Evolutionary conservation across 1,284 basidiomycete genomes (phyloP), one percentile per base, ranked within the genome.

Genomic region (Pseudozyma thailandica): DNA sequence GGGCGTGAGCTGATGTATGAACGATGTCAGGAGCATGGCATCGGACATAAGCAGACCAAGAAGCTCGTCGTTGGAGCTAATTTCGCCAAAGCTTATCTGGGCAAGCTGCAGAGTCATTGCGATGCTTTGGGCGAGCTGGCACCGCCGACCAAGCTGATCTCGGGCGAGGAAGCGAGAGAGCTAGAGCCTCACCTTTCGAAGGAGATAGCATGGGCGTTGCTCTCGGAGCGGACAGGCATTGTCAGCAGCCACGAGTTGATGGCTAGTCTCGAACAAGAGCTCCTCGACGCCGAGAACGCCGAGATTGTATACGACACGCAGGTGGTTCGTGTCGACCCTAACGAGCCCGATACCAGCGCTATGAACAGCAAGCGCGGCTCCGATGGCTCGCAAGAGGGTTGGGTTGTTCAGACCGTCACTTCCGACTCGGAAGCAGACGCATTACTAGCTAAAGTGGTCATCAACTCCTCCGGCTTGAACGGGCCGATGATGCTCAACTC

Each of bases 221-320:
- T 90, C 84, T 92, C 90, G 59, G 90, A 92, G 3, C 88, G 90
- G 74, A 97, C 95, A 0, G 95, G 95, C 1, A 96, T 98, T 64
- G 84, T 98, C 2, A 91, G 94, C 82, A 92, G 91, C 0, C 93
- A 95, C 84, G 84, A 88, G 5, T 68, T 84, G 28, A 92, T 94
- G 88, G 86, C 89, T 72, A 90, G 87, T 63, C 85, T 97, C 33
- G 92, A 92, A 80, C 87, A 86, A 70, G 92, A 94, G 50, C 89
- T 97, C 50, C 83, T 84, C 9, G 89, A 92, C 8, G 87, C 88
- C 4, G 90, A 89, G 43, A 86, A 84, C 26, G 91, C 91, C 10
- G 88, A 92, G 54, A 84, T 96, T 10, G 92, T 91, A 0, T 91
- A 90, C 76, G 90, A 90, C 3, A 96, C 94, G 0, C 86, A 86